A percentile compares a stretch with the other conserved stretches of the same genome.
phyloP scores from a whole-genome alignment of 495 filamentous ascomycete genomes.

The Pyrenula massariospora region DNA sequence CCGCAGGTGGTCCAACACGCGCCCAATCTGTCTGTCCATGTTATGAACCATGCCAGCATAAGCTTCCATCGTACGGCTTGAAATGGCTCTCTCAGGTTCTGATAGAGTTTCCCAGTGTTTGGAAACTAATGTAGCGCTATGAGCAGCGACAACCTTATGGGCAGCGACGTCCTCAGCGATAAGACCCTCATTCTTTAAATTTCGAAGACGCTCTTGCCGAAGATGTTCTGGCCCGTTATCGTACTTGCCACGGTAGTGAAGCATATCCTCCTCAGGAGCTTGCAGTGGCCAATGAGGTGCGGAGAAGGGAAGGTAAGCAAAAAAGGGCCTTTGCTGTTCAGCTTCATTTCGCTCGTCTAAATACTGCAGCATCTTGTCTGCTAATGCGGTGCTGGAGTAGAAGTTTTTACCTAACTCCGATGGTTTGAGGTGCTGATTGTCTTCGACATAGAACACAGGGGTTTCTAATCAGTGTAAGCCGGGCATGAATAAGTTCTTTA shows the following conservation, averaged over 20 bases:
- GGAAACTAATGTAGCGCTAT: background rate
- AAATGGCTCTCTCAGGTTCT: too few relatives aligned
- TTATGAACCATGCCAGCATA: constrained; percentile 54
- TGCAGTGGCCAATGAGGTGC: constrained; percentile 54
- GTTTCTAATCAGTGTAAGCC: too few relatives aligned
- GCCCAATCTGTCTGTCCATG: constrained; percentile 50
- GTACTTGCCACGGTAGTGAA: constrained; percentile 43
- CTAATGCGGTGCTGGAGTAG: constrained; percentile 44
- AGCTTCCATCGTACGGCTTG: too few relatives aligned
- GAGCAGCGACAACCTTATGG: constrained; percentile 42
- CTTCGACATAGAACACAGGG: too few relatives aligned
- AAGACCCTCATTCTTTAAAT: constrained; percentile 40
- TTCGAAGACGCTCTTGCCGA: constrained; percentile 33
- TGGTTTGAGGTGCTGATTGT: too few relatives aligned
- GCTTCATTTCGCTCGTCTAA: constrained; percentile 33
- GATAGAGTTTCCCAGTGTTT: background rate
- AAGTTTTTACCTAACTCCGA: too few relatives aligned
- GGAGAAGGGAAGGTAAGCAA: constrained; percentile 47
- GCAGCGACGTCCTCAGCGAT: constrained; percentile 36
- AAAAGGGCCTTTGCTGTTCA: too few relatives aligned
- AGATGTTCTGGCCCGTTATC: constrained; percentile 44
- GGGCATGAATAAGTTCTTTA: too few relatives aligned
- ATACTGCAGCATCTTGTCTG: constrained; percentile 40
- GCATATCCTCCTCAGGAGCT: constrained; percentile 36
- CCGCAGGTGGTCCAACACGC: constrained; percentile 42